These are phyloP conservation scores for Phalaenopsis aphrodite DNA, from an alignment of 106 monocot species.

Conservation along the genomic window DNA sequence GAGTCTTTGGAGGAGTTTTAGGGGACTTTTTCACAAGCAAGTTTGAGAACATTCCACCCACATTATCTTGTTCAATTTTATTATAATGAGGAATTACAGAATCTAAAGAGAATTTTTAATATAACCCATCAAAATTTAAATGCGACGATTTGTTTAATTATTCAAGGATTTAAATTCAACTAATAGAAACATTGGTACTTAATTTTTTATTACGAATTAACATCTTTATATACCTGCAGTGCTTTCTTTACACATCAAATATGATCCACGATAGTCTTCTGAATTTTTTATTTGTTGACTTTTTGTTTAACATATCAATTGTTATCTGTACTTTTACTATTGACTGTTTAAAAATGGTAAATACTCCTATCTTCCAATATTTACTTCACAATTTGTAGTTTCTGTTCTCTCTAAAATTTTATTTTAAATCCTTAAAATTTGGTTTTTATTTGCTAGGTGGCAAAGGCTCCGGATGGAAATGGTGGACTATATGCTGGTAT, in stretches of 20 bases:
- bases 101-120: too few species aligned
- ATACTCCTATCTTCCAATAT: neutral
- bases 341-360: neutral
- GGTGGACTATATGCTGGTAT: conserved; percentile 96
- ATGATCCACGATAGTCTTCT: neutral
- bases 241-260: neutral
- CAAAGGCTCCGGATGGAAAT: conserved; percentile 99
- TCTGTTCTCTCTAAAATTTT: neutral
- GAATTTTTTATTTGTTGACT: neutral
- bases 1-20: too few species aligned
- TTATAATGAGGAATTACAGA: too few species aligned
- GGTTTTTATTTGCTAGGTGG: conserved; percentile 40
- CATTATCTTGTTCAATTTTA: too few species aligned
- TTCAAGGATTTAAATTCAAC: too few species aligned
- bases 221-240: neutral
- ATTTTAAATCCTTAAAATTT: neutral
- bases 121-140: too few species aligned
- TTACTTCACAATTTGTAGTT: neutral
- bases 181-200: neutral
- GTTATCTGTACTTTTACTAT: neutral
- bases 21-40: too few species aligned
- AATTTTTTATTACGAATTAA: neutral
- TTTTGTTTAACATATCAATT: neutral
- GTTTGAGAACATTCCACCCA: too few species aligned
- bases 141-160: too few species aligned